Evolutionary conservation across 192 early-diverging fungal genomes (phyloP), one percentile per base, ranked within the genome.

Genomic region (Cladochytrium replicatum): DNA sequence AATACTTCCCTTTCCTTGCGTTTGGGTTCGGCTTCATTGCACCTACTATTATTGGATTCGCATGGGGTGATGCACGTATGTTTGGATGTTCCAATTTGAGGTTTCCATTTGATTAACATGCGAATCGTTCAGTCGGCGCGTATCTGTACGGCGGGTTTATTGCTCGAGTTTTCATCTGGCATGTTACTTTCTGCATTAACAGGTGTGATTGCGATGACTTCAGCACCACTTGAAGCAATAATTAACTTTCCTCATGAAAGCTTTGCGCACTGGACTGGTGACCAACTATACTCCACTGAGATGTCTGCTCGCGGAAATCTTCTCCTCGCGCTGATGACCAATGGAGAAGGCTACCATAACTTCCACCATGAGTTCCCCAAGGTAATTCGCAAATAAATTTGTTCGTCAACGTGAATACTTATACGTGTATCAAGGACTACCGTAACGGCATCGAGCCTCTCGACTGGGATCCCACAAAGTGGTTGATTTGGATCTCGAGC

Each of bases 311-410:
- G 63, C 19, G 71, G 68, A 31, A 57, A 77, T 53, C 46, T 63
- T 32, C 24, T 74, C 50, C 56, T 67, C 9, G 71, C 71, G 5
- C 46, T 77, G 9, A 27, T 72, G 28, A 74, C 75, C 37, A 32
- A 67, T 41, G 75, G 75, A 7, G 75, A 77, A 52, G 75, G 75
- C 15, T 72, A 74, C 55, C 75, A 74, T 59, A 77, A 77, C 60
- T 77, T 71, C n/a, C n/a, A n/a, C n/a, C n/a, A n/a, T n/a, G n/a
- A n/a, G n/a, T n/a, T n/a, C n/a, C n/a, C n/a, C n/a, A n/a, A n/a
- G n/a, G n/a, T n/a, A n/a, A n/a, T n/a, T n/a, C n/a, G n/a, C n/a
- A n/a, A n/a, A n/a, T n/a, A n/a, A n/a, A n/a, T n/a, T n/a, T n/a
- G n/a, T n/a, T n/a, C n/a, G n/a, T n/a, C n/a, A n/a, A n/a, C n/a